These are phyloP conservation scores for Artomyces pyxidatus DNA, from an alignment of 768 basidiomycete genomes.

Conservation along the genomic window DNA sequence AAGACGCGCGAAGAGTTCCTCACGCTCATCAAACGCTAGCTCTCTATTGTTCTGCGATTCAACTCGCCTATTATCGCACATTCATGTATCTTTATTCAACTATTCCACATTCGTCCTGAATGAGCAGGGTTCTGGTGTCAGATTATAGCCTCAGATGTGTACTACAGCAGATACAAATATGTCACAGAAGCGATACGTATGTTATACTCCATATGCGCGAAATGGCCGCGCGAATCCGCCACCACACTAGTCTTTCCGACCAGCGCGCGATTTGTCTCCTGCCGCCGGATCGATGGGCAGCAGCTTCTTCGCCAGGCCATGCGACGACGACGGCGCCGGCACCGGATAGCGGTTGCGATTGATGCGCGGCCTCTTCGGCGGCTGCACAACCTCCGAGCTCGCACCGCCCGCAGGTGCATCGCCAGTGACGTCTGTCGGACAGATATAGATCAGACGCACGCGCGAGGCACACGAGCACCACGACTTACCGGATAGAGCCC, in stretches of 20 bases:
- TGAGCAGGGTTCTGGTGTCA: not conserved
- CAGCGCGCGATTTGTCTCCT: conserved; percentile 43
- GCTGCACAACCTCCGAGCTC: conserved; percentile 31
- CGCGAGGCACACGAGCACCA: not conserved
- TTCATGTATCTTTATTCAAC: conserved; percentile 20
- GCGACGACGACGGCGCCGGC: conserved; percentile 15
- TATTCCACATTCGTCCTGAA: conserved; percentile 16
- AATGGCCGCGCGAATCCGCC: not conserved
- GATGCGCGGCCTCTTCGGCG: conserved; percentile 55
- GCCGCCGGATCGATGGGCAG: conserved; percentile 57
- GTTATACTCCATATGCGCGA: too few species aligned
- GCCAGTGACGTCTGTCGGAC: conserved; percentile 47
- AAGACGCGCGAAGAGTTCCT: conserved; percentile 98
- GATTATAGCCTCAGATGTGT: not conserved
- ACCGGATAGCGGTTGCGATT: conserved; percentile 42
- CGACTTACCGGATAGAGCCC: conserved; percentile 58
- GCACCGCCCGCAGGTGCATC: conserved; percentile 24
- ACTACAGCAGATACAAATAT: not conserved
- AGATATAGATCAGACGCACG: conserved; percentile 35
- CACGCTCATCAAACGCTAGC: conserved; percentile 58
- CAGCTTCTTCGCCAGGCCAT: conserved; percentile 48
- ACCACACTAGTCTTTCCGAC: conserved; percentile 38
- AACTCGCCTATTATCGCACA: too few species aligned
- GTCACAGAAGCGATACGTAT: not conserved
- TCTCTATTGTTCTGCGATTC: conserved; percentile 30